Evolutionary conservation across 1,139 yeast species (phyloP).

Genomic region (Suhomyces chickasaworum): DNA sequence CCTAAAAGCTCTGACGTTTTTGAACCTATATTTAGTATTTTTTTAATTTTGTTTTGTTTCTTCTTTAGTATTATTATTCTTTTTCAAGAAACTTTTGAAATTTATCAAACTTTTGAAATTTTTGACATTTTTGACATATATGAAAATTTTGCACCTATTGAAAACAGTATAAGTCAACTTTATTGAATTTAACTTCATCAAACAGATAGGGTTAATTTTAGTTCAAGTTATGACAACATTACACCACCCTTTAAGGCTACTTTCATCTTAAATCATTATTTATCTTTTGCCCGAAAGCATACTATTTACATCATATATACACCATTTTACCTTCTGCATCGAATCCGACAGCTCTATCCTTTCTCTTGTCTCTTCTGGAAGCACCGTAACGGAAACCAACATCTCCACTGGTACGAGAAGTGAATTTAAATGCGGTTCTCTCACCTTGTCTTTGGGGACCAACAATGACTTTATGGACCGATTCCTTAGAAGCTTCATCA

Average conservation of each 20-base stretch:
- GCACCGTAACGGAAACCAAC: slow-evolving; percentile 95
- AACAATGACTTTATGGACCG: slow-evolving; percentile 39
- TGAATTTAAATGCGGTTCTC: slow-evolving; percentile 68
- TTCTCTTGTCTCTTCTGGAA: slow-evolving; percentile 83
- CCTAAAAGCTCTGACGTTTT: too few species aligned
- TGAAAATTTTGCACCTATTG: too few species aligned
- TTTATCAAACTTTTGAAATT: too few species aligned
- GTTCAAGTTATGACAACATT: too few species aligned
- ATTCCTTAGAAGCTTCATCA: slow-evolving; percentile 28
- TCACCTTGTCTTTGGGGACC: slow-evolving; percentile 60
- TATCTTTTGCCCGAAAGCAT: slow-evolving; percentile 2
- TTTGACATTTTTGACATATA: too few species aligned
- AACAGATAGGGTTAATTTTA: too few species aligned
- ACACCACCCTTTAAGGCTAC: background rate
- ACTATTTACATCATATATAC: slow-evolving; percentile 26
- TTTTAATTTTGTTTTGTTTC: too few species aligned
- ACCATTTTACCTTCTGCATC: slow-evolving; percentile 69
- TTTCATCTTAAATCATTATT: background rate
- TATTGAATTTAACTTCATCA: too few species aligned
- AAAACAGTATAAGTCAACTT: too few species aligned
- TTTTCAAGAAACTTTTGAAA: too few species aligned
- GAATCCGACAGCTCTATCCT: slow-evolving; percentile 77
- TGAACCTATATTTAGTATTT: too few species aligned
- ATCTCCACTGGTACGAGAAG: slow-evolving; percentile 73
- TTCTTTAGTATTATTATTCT: too few species aligned